These are phyloP conservation scores for Dichotomopilus funicola DNA, from an alignment of 2,329 filamentous ascomycete species.

Conservation along the genomic window DNA sequence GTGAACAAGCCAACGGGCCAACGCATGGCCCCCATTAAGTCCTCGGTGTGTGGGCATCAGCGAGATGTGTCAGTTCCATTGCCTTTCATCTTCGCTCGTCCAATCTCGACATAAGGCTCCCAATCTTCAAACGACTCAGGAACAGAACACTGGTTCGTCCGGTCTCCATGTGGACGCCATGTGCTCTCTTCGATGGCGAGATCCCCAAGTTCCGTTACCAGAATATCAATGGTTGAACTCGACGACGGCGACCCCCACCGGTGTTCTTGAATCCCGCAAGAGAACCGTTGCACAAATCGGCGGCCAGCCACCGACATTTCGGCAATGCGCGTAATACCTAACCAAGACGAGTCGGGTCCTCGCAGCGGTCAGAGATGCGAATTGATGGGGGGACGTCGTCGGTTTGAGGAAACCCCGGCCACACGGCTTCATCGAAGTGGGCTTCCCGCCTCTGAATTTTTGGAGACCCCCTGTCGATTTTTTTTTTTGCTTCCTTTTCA, in stretches of 20 bases:
- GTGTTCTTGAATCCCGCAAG: neutral
- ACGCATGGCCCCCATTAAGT: too few relatives aligned
- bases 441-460: conserved; percentile 20
- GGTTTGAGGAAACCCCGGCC: neutral
- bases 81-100: neutral
- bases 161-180: conserved; percentile 12
- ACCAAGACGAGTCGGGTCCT: neutral
- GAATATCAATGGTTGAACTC: neutral
- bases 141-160: conserved; percentile 2
- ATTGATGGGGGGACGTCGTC: too few relatives aligned
- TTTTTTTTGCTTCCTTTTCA: too few relatives aligned
- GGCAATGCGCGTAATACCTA: neutral
- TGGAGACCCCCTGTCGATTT: conserved; percentile 1
- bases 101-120: neutral
- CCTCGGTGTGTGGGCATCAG: too few relatives aligned
- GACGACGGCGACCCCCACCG: neutral
- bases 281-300: neutral
- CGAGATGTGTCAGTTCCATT: neutral
- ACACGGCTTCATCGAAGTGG: conserved; percentile 7
- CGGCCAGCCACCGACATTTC: conserved; percentile 12
- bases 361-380: too few relatives aligned
- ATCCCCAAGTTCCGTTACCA: neutral
- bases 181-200: conserved; percentile 2
- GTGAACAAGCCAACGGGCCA: too few relatives aligned
- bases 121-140: too few relatives aligned